Evolutionary conservation across 345 rosid genomes (phyloP), one percentile per base, ranked within the genome.

Genomic region (Eucalyptus leucophloia): DNA sequence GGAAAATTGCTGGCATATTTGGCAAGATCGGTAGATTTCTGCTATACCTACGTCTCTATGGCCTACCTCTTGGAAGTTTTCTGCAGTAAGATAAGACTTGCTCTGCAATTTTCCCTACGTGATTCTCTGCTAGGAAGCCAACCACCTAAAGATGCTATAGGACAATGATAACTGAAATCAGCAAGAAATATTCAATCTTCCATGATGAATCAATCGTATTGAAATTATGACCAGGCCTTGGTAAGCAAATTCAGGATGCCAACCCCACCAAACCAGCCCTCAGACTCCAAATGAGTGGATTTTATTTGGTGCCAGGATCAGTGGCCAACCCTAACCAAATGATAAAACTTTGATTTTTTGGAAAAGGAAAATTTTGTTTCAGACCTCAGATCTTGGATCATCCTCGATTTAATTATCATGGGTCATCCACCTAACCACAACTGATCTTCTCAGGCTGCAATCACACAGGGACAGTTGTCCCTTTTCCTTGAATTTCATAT

Each of bases 281-380:
- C 15, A 77, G 85, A 40, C 85, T 77, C 85, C 85, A 19, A 21
- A 77, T 18, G 44, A 37, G 81, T 69, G 47, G 40, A 47, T 77
- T 77, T 12, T 42, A 40, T 77, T 77, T 65, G 92, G 93, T 92
- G 92, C 91, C 88, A 77, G 87, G 89, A 91, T 89, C 91, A 91
- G 96, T 94, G 91, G 92, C 94, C 95, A 89, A 94, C 89, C 89
- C 93, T 72, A 92, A 93, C 92, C 93, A 91, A 90, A 50, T 69
- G 18, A 53, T 18, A 40, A 34, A 86, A 86, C 88, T 34, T 32
- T 86, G 88, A 15, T 32, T 53, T 19, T 53, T 42, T 50, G 24
- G 4, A 51, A 21, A 17, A 86, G 34, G 42, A 40, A 51, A 44
- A 19, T 34, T 37, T 37, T 53, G 62, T 23, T 34, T 56, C 65